phyloP scores from a whole-genome alignment of 352 stramenopile genomes.

The Phytophthora pisi region DNA sequence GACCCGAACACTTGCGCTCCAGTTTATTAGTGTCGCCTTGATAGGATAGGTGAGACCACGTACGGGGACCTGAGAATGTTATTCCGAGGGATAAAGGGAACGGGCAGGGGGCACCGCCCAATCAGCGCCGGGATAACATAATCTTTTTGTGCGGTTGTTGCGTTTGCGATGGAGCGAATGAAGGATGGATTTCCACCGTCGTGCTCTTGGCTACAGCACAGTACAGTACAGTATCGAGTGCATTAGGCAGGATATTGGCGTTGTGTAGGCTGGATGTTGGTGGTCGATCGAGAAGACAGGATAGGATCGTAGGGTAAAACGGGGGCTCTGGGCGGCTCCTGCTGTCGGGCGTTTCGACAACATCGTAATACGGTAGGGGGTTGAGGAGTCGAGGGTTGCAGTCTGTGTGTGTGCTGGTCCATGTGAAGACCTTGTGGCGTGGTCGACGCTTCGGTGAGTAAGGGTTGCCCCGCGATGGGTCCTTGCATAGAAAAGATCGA shows the following conservation, averaged over 20 bases:
- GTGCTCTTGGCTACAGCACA: neutral
- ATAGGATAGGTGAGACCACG: neutral
- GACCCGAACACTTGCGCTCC: neutral
- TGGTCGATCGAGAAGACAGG: neutral
- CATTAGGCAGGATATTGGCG: neutral
- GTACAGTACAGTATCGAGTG: neutral
- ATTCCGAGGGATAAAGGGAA: constrained; percentile 1
- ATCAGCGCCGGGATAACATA: constrained; percentile 1
- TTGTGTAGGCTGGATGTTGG: neutral
- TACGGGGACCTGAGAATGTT: neutral
- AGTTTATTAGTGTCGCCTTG: neutral
- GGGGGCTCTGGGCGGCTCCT: neutral
- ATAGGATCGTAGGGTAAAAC: neutral
- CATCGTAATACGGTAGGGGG: too few species aligned
- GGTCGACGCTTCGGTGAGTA: too few species aligned
- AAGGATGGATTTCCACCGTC: neutral
- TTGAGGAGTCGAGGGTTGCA: too few species aligned
- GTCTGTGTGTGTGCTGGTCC: too few species aligned
- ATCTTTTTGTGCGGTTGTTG: neutral
- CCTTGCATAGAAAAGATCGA: too few species aligned
- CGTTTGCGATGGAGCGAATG: neutral
- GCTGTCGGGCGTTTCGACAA: neutral
- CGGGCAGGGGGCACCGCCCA: too few species aligned
- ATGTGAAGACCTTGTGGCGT: too few species aligned
- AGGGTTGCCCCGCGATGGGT: too few species aligned